Base-by-base conservation (phyloP, 108 stramenopile genomes). In the Nannochloropsis granulata region DNA sequence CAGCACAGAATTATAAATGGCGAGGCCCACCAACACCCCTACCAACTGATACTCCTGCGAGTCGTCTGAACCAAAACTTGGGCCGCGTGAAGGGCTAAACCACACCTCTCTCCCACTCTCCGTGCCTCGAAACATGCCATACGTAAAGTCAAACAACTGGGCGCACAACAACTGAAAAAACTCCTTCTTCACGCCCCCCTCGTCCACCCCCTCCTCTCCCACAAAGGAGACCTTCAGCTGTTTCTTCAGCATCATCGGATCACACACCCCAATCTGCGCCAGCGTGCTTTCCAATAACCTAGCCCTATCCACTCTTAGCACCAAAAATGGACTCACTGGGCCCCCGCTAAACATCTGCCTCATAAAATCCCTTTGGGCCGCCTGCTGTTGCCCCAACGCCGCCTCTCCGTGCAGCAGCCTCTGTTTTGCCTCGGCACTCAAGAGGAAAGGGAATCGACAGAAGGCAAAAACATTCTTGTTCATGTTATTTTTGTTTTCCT, bases 181-280 rank as follows among this genome's bases (percentile, higher is more conserved):
- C 89, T 97, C 97, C 85, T 95, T 95, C 2, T 94, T 93, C 8
- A 96, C 95, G 13, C 97, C 97, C 19, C 97, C 97, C 12, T 95
- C 96, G 90, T 97, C 97, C 24, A 97, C 84, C 80, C 95, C 97
- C 24, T 94, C 94, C 89, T 97, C 97, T n/a, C 93, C 95, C 81
- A 93, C 91, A 86, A 97, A 95, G 14, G 90, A 89, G 25, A 95
- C 92, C 83, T 90, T 84, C 3, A 97, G 88, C 23, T 90, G 91
- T 81, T 94, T 94, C 43, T 92, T 90, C 5, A 95, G 85, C 43
- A 79, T 86, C 87, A 24, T 79, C 44, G 23, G 21, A 24, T 21
- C 23, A 25, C 21, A 43, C 16, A 14, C 42, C 81, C 24, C 34
- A 21, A 90, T 81, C 46, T 85, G 91, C 1, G 79, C 24, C 80